Percentiles rank a stretch among this genome's conserved stretches.
Conservation (phyloP, 2,329 filamentous ascomycete genomes). For the Clarireedia paspali region DNA sequence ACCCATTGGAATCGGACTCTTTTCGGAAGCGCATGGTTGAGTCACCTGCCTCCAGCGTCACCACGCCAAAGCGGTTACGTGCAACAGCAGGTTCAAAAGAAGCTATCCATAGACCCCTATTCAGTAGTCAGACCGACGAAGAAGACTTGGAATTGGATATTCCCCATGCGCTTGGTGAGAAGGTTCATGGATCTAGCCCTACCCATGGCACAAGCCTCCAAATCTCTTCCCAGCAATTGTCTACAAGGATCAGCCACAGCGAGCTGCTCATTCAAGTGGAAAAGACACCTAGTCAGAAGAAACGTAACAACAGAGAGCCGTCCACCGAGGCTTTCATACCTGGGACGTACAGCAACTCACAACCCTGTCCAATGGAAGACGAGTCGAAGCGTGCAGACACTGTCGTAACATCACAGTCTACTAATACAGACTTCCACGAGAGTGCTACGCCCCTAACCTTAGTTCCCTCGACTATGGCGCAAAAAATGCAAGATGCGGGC, state of each 20-base stretch:
- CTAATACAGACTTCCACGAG: too few species aligned
- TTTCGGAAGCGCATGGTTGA: neutral
- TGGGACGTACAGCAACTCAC: slow-evolving; percentile 13
- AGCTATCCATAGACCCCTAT: neutral
- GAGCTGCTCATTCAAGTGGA: slow-evolving; percentile 21
- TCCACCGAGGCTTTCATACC: slow-evolving; percentile 18
- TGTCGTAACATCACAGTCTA: too few species aligned
- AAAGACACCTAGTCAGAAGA: slow-evolving; percentile 11
- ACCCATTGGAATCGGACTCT: too few species aligned
- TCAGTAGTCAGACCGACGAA: slow-evolving; percentile 14
- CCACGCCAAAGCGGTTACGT: neutral
- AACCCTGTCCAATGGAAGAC: neutral
- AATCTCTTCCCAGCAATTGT: slow-evolving; percentile 13
- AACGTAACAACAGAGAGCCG: neutral
- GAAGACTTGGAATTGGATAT: slow-evolving; percentile 22
- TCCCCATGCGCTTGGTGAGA: slow-evolving; percentile 21
- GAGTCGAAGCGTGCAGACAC: neutral
- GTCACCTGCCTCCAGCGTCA: neutral
- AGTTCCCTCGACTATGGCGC: too few species aligned
- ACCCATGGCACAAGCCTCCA: neutral
- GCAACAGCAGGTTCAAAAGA: neutral
- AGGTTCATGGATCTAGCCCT: slow-evolving; percentile 9
- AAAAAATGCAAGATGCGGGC: too few species aligned
- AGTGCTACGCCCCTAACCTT: too few species aligned
- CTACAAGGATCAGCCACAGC: slow-evolving; percentile 6